Base-by-base conservation (phyloP, 176 grass and related monocot species). In the Eleusine indica region DNA sequence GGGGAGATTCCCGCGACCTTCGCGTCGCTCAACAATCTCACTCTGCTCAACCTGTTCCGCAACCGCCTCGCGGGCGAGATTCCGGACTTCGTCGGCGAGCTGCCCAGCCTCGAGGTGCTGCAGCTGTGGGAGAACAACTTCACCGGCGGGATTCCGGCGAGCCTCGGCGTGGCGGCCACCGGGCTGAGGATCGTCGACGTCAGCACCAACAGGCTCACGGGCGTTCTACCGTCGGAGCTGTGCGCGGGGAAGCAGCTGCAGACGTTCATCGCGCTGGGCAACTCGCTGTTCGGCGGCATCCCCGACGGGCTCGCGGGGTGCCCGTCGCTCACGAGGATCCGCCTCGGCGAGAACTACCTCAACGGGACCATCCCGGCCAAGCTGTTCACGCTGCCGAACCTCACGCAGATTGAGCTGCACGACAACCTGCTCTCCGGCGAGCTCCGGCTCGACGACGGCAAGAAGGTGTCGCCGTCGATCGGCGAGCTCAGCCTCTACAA, bases 51-150 rank as follows among this genome's bases (percentile, higher is more conserved):
- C 81, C 75, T 97, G 39, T 97, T 97, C 78, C 86, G 95, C 13
- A 97, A 97, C 64, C 85, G 79, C 80, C 91, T 97, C 56, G 84
- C 86, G 78, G 88, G 95, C 0, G 85, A 86, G 65, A 94, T 97
- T 75, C 95, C 95, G 2, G 83, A 84, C 8, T 94, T 97, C 79
- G 12, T 94, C 62, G 95, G 88, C 6, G 86, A 93, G 6, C 40
- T 97, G 71, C 92, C 90, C 40, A 90, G n/a, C 68, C 85, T 97
- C 67, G 95, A 97, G 78, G 95, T 97, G 46, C 92, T 97, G 22
- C 95, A 97, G 87, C 30, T 97, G 51, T 97, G 95, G 95, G 95
- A 97, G 76, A 97, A 97, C 83, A 97, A 97, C 80, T 93, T 97
- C 72, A 97, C 95, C 0, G 95, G 95, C 39, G 78, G 79, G 14